Evolutionary conservation across 768 basidiomycete species (phyloP).

Genomic region (Phanerodontia chrysosporium): DNA sequence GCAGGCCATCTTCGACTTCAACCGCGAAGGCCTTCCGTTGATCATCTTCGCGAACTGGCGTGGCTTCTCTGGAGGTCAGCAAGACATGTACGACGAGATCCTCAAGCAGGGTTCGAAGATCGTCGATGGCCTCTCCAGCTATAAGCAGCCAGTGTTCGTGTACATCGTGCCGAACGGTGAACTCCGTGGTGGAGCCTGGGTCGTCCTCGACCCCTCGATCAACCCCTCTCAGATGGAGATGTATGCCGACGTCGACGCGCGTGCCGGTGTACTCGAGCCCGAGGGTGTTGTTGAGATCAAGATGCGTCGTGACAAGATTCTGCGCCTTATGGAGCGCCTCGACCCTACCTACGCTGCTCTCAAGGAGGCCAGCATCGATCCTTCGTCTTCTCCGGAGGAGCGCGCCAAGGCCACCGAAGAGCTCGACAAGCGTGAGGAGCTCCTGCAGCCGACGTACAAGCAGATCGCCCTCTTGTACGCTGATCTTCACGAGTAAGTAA

Average conservation of each 20-base stretch:
- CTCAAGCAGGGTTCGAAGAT: constrained; percentile 98
- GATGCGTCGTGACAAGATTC: constrained; percentile 92
- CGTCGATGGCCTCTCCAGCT: constrained; percentile 94
- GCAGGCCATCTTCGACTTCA: constrained; percentile 98
- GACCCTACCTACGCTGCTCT: constrained; percentile 78
- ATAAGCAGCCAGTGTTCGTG: constrained; percentile 97
- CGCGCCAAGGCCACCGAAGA: constrained; percentile 64
- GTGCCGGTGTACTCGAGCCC: constrained; percentile 94
- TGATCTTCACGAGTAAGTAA: constrained; percentile 88
- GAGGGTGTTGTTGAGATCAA: constrained; percentile 98
- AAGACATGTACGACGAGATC: constrained; percentile 98
- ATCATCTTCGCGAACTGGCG: constrained; percentile 99
- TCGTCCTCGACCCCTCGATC: constrained; percentile 97
- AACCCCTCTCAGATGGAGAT: constrained; percentile 98
- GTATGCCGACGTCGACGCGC: constrained; percentile 95
- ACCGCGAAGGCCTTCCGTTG: constrained; percentile 92
- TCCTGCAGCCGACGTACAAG: constrained; percentile 86
- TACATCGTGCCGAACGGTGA: constrained; percentile 99
- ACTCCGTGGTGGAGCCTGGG: constrained; percentile 98
- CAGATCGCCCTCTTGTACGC: constrained; percentile 92
- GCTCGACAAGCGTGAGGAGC: constrained; percentile 70
- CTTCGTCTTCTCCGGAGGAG: constrained; percentile 68
- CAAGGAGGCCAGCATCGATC: constrained; percentile 77
- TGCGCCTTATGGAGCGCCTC: constrained; percentile 88
- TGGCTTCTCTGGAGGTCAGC: constrained; percentile 99